Evolutionary conservation across 768 basidiomycete species (phyloP).

Genomic region (Amanita rimosa): DNA sequence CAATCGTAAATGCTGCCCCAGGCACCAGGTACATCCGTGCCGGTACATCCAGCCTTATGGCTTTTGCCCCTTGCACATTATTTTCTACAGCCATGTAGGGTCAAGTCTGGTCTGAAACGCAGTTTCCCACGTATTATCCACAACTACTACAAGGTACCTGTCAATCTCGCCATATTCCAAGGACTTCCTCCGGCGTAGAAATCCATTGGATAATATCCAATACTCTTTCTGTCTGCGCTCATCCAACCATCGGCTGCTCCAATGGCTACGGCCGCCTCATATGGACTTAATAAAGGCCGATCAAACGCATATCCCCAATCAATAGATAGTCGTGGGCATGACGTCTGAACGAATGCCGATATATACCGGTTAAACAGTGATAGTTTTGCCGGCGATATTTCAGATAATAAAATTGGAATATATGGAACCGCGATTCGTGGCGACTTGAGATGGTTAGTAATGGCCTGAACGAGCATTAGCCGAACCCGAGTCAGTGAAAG

Average conservation of each 20-base stretch:
- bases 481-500: background rate
- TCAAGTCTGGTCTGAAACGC: background rate
- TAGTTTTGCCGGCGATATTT: constrained; percentile 92
- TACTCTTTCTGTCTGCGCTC: constrained; percentile 20
- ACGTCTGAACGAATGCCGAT: constrained; percentile 89
- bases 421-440: constrained; percentile 54
- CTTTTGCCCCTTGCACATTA: background rate
- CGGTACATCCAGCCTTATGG: constrained; percentile 29
- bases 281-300: constrained; percentile 81
- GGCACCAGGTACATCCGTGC: constrained; percentile 54
- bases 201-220: constrained; percentile 85
- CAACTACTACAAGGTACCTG: constrained; percentile 18
- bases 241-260: constrained; percentile 63
- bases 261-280: constrained; percentile 83
- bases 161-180: constrained; percentile 60
- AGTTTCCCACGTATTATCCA: background rate
- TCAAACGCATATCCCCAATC: constrained; percentile 99
- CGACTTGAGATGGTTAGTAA: constrained; percentile 54
- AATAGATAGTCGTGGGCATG: constrained; percentile 91
- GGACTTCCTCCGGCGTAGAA: constrained; percentile 80
- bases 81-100: background rate
- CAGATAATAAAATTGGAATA: constrained; percentile 88
- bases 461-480: constrained; percentile 34
- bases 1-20: constrained; percentile 44
- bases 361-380: constrained; percentile 73